These are phyloP conservation scores for Salmacisia buchloeana DNA, from an alignment of 1,284 basidiomycete genomes.

Conservation along the genomic window DNA sequence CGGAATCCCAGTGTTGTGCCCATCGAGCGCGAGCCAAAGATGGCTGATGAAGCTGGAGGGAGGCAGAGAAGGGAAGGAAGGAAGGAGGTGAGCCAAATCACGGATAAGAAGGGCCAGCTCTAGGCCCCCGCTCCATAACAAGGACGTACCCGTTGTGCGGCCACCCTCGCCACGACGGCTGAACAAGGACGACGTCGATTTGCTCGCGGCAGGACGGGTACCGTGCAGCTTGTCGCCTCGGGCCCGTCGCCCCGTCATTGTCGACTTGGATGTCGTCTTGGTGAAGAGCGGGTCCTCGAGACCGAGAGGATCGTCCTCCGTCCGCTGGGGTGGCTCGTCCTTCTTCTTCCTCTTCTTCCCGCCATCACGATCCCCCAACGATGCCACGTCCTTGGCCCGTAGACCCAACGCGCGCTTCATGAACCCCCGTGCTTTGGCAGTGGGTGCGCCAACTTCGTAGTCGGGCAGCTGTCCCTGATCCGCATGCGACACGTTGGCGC, in stretches of 20 bases:
- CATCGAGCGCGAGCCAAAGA: too few relatives aligned
- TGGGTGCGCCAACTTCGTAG: background rate
- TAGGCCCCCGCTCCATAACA: too few relatives aligned
- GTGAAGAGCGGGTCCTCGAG: conserved; percentile 2
- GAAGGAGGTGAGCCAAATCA: too few relatives aligned
- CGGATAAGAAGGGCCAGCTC: too few relatives aligned
- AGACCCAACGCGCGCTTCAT: background rate
- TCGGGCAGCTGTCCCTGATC: background rate
- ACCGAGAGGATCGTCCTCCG: conserved; percentile 5
- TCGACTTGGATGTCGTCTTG: background rate
- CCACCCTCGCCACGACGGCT: too few relatives aligned
- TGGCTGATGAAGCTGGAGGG: too few relatives aligned
- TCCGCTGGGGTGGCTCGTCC: background rate
- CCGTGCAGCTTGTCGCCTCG: background rate
- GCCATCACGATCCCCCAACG: background rate
- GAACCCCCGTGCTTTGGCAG: conserved; percentile 2
- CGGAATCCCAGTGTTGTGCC: too few relatives aligned
- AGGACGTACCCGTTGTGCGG: too few relatives aligned
- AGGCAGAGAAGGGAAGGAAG: too few relatives aligned
- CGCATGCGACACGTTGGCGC: background rate
- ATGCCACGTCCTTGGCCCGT: background rate
- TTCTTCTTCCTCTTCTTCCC: conserved; percentile 1
- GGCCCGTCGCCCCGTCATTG: conserved; percentile 1
- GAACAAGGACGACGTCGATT: too few relatives aligned
- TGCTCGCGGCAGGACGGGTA: background rate